Evolutionary conservation across 2,329 filamentous ascomycete species (phyloP).

Genomic region (Colletotrichum sp.): DNA sequence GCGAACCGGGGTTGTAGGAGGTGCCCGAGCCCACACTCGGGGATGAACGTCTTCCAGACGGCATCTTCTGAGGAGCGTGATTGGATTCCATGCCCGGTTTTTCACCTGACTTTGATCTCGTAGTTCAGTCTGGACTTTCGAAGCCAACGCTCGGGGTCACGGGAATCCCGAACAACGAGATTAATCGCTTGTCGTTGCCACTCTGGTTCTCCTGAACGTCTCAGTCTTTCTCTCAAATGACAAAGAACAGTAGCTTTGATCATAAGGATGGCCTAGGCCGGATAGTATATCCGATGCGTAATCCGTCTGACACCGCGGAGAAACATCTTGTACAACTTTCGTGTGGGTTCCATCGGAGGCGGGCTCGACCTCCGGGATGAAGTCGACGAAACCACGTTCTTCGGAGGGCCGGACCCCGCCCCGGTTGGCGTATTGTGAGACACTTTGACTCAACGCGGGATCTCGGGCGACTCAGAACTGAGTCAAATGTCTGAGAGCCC

Average conservation of each 20-base stretch:
- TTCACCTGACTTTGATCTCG: background rate
- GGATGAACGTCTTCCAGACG: background rate
- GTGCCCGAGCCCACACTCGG: background rate
- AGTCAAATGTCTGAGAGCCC: background rate
- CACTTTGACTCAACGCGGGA: background rate
- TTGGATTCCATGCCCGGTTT: background rate
- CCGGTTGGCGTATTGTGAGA: background rate
- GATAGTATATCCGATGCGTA: background rate
- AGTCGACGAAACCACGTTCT: background rate
- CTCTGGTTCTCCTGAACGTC: background rate
- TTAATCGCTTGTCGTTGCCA: background rate
- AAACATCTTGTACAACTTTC: background rate
- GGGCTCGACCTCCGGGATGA: background rate
- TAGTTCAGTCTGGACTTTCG: background rate
- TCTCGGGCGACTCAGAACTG: background rate
- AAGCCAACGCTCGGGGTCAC: background rate
- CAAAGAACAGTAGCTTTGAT: background rate
- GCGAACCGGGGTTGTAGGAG: background rate
- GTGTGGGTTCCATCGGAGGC: background rate
- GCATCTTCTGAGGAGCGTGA: background rate
- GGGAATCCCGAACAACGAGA: background rate
- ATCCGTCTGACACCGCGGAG: background rate
- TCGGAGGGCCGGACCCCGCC: background rate
- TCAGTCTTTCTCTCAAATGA: background rate
- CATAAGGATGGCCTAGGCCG: background rate